These are phyloP conservation scores for Plasmodium inui DNA, from an alignment of 169 alveolate species.

Conservation along the genomic window DNA sequence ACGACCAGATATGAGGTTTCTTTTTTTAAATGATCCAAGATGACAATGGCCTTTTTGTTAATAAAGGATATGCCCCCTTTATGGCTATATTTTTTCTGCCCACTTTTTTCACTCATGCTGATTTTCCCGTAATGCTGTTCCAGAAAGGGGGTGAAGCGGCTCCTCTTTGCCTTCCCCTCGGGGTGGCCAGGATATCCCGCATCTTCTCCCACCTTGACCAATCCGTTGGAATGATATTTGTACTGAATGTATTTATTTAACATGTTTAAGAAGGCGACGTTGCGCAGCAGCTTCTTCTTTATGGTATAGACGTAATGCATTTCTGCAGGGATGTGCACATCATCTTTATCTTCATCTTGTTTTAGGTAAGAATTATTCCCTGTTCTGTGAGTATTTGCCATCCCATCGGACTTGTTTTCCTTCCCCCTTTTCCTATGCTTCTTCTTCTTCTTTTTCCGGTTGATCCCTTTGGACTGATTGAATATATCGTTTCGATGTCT, in stretches of 20 bases:
- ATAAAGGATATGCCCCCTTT: background rate
- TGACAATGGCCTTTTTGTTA: conserved; percentile 6
- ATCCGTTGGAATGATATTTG: conserved; percentile 1
- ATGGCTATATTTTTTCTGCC: background rate
- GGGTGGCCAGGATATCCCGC: background rate
- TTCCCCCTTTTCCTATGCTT: background rate
- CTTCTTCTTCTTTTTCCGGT: conserved; percentile 25
- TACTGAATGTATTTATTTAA: conserved; percentile 14
- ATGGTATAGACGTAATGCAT: background rate
- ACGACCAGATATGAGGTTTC: conserved; percentile 4
- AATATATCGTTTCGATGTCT: background rate
- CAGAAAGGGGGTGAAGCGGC: conserved; percentile 2
- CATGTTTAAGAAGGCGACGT: background rate
- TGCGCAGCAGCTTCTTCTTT: conserved; percentile 1
- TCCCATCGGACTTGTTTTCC: conserved; percentile 1
- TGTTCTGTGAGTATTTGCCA: background rate
- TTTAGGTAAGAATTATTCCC: background rate
- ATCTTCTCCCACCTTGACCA: background rate
- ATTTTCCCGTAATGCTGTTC: background rate
- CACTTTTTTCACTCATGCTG: background rate
- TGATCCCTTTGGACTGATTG: background rate
- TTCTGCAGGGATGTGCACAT: background rate
- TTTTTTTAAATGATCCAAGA: conserved; percentile 21
- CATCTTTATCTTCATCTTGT: background rate
- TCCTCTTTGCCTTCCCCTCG: background rate